phyloP scores from a whole-genome alignment of 371 early-diverging fungal genomes.

The Fennellomyces sp. region DNA sequence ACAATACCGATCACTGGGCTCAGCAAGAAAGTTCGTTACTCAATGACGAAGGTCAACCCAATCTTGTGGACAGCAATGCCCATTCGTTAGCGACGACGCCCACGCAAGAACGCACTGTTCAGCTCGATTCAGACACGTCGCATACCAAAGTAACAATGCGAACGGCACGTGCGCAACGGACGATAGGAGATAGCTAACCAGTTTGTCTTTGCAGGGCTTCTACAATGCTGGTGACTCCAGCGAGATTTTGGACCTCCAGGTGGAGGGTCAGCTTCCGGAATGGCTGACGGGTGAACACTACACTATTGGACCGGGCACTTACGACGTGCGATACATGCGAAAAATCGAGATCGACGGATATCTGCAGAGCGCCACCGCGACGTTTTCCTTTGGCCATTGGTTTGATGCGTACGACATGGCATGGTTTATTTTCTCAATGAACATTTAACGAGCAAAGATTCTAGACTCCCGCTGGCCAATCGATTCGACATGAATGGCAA shows the following conservation, averaged over 20 bases:
- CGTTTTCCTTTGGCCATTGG: slow-evolving; percentile 71
- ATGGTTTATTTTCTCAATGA: no score
- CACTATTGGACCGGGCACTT: slow-evolving; percentile 67
- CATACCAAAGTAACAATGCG: slow-evolving; percentile 30
- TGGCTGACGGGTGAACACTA: slow-evolving; percentile 69
- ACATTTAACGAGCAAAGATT: no score
- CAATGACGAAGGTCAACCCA: slow-evolving; percentile 28
- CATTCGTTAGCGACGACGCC: background rate
- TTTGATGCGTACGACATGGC: slow-evolving; percentile 69
- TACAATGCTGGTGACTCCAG: slow-evolving; percentile 38
- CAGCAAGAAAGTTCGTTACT: slow-evolving; percentile 31
- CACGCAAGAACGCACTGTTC: background rate
- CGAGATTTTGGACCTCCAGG: slow-evolving; percentile 39
- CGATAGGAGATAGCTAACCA: background rate
- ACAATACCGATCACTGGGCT: slow-evolving; percentile 6
- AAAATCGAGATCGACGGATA: slow-evolving; percentile 64
- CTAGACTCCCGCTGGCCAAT: slow-evolving; percentile 58
- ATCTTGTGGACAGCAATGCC: slow-evolving; percentile 10
- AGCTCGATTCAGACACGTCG: slow-evolving; percentile 18
- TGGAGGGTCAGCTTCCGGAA: slow-evolving; percentile 61
- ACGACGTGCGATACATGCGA: slow-evolving; percentile 63
- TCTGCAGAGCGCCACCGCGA: slow-evolving; percentile 60
- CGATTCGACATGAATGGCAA: slow-evolving; percentile 62
- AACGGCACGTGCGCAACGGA: background rate
- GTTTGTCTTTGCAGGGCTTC: slow-evolving; percentile 31